These are phyloP conservation scores for Phoma herbarum DNA, from an alignment of 2,329 filamentous ascomycete species.

Conservation along the genomic window DNA sequence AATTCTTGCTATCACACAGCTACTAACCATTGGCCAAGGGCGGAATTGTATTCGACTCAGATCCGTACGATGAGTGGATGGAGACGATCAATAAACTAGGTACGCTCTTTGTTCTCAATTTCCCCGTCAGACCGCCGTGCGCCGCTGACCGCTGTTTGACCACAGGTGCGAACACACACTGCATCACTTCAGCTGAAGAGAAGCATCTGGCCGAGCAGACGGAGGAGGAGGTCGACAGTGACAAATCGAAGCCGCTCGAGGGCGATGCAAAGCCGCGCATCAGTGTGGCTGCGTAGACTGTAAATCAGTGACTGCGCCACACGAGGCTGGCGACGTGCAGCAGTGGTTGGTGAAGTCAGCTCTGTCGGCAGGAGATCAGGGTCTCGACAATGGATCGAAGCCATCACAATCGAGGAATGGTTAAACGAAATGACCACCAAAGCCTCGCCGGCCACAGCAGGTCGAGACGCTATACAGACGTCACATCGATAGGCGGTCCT, in stretches of 20 bases:
- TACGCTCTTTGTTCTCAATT: constrained; percentile 24
- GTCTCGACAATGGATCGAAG: constrained; percentile 18
- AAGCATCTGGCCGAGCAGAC: constrained; percentile 63
- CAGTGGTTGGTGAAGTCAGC: constrained; percentile 13
- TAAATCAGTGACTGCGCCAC: constrained; percentile 30
- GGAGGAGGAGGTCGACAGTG: constrained; percentile 29
- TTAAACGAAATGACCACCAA: constrained; percentile 27
- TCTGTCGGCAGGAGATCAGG: constrained; percentile 5
- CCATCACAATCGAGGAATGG: constrained; percentile 5
- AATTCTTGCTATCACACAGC: constrained; percentile 26
- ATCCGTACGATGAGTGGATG: constrained; percentile 89
- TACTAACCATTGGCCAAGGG: constrained; percentile 41
- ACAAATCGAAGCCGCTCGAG: constrained; percentile 16
- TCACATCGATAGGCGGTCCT: constrained; percentile 23
- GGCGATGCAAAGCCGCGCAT: constrained; percentile 37
- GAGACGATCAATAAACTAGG: constrained; percentile 97
- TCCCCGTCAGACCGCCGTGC: constrained; percentile 7
- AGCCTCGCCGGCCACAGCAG: constrained; percentile 12
- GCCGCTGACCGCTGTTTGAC: constrained; percentile 35
- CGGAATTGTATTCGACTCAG: constrained; percentile 70
- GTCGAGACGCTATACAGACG: constrained; percentile 23
- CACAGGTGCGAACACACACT: constrained; percentile 77
- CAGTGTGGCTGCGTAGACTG: constrained; percentile 40
- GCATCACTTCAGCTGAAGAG: constrained; percentile 84
- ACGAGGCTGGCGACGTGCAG: constrained; percentile 20